Base-by-base conservation (phyloP, 495 filamentous ascomycete genomes). In the Neurospora terricola region DNA sequence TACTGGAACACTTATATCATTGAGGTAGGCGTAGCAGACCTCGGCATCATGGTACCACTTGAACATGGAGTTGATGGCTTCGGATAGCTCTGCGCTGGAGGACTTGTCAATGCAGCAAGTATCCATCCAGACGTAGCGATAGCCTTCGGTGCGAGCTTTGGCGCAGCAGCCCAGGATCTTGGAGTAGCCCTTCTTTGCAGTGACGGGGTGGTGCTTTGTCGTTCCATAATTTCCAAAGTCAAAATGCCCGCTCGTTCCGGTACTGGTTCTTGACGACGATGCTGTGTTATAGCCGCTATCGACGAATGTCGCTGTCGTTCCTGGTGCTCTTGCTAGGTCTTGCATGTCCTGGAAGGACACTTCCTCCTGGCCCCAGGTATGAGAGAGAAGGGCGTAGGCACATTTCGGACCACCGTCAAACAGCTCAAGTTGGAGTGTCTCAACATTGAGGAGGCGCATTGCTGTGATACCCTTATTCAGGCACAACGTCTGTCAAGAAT, bases 71-170 rank as follows among this genome's bases (percentile, higher is more conserved):
- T 75, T 75, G 69, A 77, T 75, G 23, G 71, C 72, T 54, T 75
- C 73, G 79, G 27, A 73, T 6, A 80, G 80, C 73, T 84, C 82
- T 18, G 76, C 73, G 18, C 69, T 76, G 38, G 76, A 77, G 1
- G 75, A 71, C 74, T 83, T 83, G 69, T 84, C 78, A 72, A 82
- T 84, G 71, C 82, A 84, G 76, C 81, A 82, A 0, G 80, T 84
- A 72, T 84, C 81, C 18, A 84, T 73, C 82, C 82, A 84, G 36
- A 82, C 71, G 43, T 81, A 85, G n/a, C 77, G 34, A 42, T 76
- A 75, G 5, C 75, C 77, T 1, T 75, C 68, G 4, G 36, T 36
- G 14, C 66, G 6, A n/a, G 77, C 76, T 9, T 36, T 43, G 0
- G 5, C n/a, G 70, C 72, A 75, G 27, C 39, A 36, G 1, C 62